phyloP scores from a whole-genome alignment of 306 rosid species.

The Luffa acutangula region DNA sequence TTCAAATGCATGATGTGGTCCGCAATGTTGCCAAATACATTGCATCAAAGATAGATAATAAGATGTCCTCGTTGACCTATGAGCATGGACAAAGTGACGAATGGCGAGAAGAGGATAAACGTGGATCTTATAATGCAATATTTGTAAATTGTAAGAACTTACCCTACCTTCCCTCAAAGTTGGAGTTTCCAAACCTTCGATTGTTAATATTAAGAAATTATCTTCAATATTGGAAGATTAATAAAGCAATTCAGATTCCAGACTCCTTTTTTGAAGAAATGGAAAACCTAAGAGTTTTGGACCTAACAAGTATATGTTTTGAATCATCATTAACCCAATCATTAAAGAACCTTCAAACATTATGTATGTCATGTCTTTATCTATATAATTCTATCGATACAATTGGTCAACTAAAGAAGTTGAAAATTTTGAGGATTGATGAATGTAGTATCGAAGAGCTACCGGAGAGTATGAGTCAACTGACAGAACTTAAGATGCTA shows the following conservation, averaged over 20 bases:
- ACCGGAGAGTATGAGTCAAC: not conserved
- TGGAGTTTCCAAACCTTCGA: not conserved
- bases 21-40: not conserved
- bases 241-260: not conserved
- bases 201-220: not conserved
- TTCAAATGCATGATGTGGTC: slow-evolving; percentile 9
- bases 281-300: not conserved
- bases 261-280: not conserved
- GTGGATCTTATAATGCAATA: not conserved
- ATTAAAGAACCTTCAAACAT: not conserved
- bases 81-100: not conserved
- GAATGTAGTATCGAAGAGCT: not conserved
- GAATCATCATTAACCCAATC: not conserved
- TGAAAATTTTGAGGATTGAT: not conserved
- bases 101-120: not conserved
- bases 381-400: not conserved
- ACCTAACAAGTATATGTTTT: not conserved
- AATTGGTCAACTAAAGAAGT: not conserved
- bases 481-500: not conserved
- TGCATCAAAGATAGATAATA: not conserved
- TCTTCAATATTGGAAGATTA: too few species aligned
- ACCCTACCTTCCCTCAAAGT: not conserved
- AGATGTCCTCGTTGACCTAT: not conserved
- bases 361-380: not conserved
- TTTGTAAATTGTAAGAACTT: too few species aligned